Evolutionary conservation across 208 protist species (phyloP).

Genomic region (Histomonas meleagridis): DNA sequence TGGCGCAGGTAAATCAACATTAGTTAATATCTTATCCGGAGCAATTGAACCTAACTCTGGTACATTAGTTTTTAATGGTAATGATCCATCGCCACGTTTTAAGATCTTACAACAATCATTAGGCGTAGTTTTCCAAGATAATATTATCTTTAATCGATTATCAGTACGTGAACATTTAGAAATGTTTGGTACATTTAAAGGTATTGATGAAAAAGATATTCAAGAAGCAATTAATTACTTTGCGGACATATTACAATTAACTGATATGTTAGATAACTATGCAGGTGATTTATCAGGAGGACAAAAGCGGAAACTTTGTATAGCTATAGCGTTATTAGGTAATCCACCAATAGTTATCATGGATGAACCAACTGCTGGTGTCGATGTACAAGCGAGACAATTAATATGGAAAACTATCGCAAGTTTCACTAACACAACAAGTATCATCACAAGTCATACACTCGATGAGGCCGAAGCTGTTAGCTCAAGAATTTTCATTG

Average conservation of each 20-base stretch:
- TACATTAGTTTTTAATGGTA: not conserved
- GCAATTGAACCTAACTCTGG: not conserved
- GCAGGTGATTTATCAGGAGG: slow-evolving; percentile 32
- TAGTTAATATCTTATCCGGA: not conserved
- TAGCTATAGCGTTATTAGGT: not conserved
- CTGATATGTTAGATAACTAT: not conserved
- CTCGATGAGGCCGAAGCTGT: slow-evolving; percentile 36
- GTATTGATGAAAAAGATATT: not conserved
- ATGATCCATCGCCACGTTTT: not conserved
- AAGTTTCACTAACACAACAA: not conserved
- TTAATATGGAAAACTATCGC: slow-evolving; percentile 18
- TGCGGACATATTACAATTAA: not conserved
- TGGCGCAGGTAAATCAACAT: not conserved
- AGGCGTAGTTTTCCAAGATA: not conserved
- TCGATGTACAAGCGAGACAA: slow-evolving; percentile 2
- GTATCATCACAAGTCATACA: slow-evolving; percentile 33
- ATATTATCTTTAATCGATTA: not conserved
- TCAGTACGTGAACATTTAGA: slow-evolving; percentile 13
- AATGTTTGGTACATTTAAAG: not conserved
- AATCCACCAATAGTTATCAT: slow-evolving; percentile 36
- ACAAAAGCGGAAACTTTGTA: slow-evolving; percentile 20
- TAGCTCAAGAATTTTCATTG: not conserved
- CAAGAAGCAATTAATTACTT: not conserved
- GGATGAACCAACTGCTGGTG: slow-evolving; percentile 35
- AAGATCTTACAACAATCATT: not conserved